phyloP scores from a whole-genome alignment of 768 basidiomycete genomes.

The Tylopilus intermedius region DNA sequence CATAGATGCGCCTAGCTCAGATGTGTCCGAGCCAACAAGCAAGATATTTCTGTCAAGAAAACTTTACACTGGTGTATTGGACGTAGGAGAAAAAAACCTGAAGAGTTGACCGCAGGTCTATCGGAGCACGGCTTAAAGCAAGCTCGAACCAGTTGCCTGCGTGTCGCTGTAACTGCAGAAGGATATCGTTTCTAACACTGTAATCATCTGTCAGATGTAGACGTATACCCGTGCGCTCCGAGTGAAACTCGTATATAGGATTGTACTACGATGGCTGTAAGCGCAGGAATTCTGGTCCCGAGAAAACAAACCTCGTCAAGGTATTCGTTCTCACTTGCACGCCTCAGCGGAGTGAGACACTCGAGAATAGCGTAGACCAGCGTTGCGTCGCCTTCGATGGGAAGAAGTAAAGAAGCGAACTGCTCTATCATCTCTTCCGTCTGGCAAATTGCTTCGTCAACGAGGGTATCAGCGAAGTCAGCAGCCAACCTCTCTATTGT shows the following conservation, averaged over 20 bases:
- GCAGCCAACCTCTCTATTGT: constrained; percentile 57
- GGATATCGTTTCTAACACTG: constrained; percentile 76
- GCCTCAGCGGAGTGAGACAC: constrained; percentile 80
- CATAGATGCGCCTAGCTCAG: constrained; percentile 88
- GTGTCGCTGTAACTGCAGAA: constrained; percentile 65
- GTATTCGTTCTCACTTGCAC: constrained; percentile 87
- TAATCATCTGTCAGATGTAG: constrained; percentile 85
- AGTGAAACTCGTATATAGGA: constrained; percentile 77
- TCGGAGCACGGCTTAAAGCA: constrained; percentile 81
- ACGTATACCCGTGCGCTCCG: constrained; percentile 68
- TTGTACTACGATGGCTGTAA: constrained; percentile 59
- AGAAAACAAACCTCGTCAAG: constrained; percentile 70
- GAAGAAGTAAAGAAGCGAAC: constrained; percentile 80
- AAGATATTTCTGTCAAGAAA: constrained; percentile 75
- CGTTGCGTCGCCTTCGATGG: constrained; percentile 84
- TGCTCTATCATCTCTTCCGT: constrained; percentile 83
- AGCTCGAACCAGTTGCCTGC: constrained; percentile 83
- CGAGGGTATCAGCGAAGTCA: constrained; percentile 1
- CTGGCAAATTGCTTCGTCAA: constrained; percentile 31
- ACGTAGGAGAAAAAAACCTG: no score
- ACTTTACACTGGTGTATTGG: no score
- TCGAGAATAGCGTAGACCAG: constrained; percentile 89
- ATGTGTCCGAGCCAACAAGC: constrained; percentile 63
- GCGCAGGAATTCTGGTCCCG: not conserved
- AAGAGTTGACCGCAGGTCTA: constrained; percentile 87